Conservation (phyloP, 495 filamentous ascomycete genomes). For the Usnea hakonensis region DNA sequence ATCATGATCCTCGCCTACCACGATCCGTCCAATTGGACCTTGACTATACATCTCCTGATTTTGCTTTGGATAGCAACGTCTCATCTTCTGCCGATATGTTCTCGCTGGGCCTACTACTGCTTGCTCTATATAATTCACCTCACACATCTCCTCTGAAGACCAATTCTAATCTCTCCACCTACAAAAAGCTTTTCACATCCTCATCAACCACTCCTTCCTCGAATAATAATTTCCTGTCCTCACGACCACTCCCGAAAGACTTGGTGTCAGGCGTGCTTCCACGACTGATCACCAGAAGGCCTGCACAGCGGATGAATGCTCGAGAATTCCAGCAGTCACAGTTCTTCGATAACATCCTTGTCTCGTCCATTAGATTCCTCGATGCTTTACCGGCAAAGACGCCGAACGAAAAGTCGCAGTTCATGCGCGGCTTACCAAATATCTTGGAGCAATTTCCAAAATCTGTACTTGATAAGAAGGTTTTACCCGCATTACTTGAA, state of each 20-base stretch:
- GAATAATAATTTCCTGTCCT: conserved; percentile 75
- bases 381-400: conserved; percentile 88
- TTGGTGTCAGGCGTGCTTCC: conserved; percentile 68
- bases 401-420: conserved; percentile 79
- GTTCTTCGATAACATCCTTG: conserved; percentile 94
- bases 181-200: conserved; percentile 71
- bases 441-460: conserved; percentile 86
- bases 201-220: conserved; percentile 67
- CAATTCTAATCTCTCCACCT: conserved; percentile 66
- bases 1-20: conserved; percentile 78
- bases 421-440: conserved; percentile 78
- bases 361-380: conserved; percentile 90
- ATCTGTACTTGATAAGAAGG: conserved; percentile 87
- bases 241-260: conserved; percentile 69
- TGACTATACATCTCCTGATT: conserved; percentile 91
- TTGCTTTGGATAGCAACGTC: conserved; percentile 78
- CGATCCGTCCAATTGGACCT: conserved; percentile 77
- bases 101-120: conserved; percentile 77
- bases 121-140: conserved; percentile 88
- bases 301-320: conserved; percentile 79
- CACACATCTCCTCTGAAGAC: conserved; percentile 79
- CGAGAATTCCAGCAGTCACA: conserved; percentile 86
- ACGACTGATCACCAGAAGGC: conserved; percentile 72
- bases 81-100: conserved; percentile 80
- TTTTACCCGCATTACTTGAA: conserved; percentile 79